Evolutionary conservation across 352 stramenopile genomes (phyloP).

Genomic region (Globisporangium paroecandrum): DNA sequence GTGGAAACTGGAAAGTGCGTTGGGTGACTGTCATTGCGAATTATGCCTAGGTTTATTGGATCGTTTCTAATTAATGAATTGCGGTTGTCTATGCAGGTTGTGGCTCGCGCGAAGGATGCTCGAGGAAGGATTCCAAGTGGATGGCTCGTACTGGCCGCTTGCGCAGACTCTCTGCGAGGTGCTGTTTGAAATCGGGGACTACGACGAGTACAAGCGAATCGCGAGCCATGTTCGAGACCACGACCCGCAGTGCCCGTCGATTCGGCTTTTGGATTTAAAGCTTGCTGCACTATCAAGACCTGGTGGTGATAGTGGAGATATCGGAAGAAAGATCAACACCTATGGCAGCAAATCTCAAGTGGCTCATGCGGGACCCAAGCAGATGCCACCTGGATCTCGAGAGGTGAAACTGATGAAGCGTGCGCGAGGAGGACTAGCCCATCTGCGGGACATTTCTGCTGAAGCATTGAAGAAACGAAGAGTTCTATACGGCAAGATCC

Average conservation of each 20-base stretch:
- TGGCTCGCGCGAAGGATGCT: constrained; percentile 58
- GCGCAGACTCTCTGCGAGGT: constrained; percentile 57
- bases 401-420: constrained; percentile 19
- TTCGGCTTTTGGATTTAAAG: constrained; percentile 28
- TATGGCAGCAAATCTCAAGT: background rate
- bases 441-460: constrained; percentile 6
- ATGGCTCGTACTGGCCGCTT: constrained; percentile 64
- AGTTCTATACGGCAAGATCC: constrained; percentile 20
- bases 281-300: background rate
- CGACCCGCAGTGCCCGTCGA: constrained; percentile 39
- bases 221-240: constrained; percentile 37
- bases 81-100: constrained; percentile 24
- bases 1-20: constrained; percentile 52
- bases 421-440: constrained; percentile 10
- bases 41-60: background rate
- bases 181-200: constrained; percentile 49
- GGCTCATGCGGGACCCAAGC: background rate
- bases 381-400: background rate
- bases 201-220: constrained; percentile 42
- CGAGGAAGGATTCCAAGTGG: constrained; percentile 54
- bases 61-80: background rate
- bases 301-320: background rate
- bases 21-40: background rate
- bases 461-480: constrained; percentile 31
- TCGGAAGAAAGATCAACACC: background rate